Percentiles rank a stretch among this genome's conserved stretches.
These are phyloP conservation scores for Russula sp. DNA, from an alignment of 768 basidiomycete genomes.

Conservation along the genomic window DNA sequence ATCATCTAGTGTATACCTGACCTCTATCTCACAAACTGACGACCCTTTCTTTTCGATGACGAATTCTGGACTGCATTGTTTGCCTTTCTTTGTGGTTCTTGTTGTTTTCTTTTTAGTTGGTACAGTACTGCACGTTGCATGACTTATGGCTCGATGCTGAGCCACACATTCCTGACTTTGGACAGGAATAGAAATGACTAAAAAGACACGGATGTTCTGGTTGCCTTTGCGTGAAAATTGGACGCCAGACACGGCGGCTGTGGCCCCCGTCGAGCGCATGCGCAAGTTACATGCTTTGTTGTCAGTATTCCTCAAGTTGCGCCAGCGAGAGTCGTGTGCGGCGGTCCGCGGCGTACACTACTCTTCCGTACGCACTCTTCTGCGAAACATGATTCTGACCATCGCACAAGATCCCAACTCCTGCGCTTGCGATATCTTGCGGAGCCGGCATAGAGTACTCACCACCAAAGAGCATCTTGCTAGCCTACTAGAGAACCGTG, in stretches of 20 bases:
- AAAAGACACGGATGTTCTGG: neutral
- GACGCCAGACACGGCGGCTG: too few relatives aligned
- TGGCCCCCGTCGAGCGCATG: neutral
- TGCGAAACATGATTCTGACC: too few relatives aligned
- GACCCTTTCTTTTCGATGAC: neutral
- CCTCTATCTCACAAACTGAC: neutral
- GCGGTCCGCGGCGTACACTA: too few relatives aligned
- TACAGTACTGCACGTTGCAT: neutral
- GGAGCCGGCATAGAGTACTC: too few relatives aligned
- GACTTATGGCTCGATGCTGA: neutral
- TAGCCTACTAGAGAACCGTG: too few relatives aligned
- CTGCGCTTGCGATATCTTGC: too few relatives aligned
- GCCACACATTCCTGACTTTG: neutral
- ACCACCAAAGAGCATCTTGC: too few relatives aligned
- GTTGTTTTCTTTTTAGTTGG: neutral
- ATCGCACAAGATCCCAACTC: too few relatives aligned
- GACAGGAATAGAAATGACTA: neutral
- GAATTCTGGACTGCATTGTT: neutral
- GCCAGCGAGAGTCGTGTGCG: too few relatives aligned
- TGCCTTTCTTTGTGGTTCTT: neutral
- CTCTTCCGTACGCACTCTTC: too few relatives aligned
- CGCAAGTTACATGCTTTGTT: neutral
- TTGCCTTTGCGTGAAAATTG: neutral
- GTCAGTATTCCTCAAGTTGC: too few relatives aligned
- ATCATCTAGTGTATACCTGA: neutral